Percentiles rank a stretch among this genome's conserved stretches.
These are phyloP conservation scores for Aciculosporium take DNA, from an alignment of 2,329 filamentous ascomycete genomes.

Conservation along the genomic window DNA sequence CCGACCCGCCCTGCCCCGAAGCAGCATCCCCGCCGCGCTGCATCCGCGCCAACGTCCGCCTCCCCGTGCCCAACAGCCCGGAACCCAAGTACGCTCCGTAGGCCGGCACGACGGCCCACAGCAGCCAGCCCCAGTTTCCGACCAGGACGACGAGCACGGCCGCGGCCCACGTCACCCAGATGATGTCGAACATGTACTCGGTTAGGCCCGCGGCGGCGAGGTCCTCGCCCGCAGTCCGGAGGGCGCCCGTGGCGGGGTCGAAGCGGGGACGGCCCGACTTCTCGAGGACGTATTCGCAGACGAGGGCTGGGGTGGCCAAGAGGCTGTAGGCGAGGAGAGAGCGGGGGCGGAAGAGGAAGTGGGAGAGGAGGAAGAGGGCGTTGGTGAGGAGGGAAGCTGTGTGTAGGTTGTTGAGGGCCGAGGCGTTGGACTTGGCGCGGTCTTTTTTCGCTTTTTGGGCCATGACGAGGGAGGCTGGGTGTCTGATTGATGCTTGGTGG, in stretches of 20 bases:
- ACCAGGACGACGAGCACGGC: slow-evolving; percentile 58
- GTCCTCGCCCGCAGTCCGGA: slow-evolving; percentile 73
- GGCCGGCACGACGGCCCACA: slow-evolving; percentile 41
- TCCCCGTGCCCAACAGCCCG: slow-evolving; percentile 38
- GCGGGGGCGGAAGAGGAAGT: slow-evolving; percentile 51
- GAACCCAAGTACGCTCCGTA: slow-evolving; percentile 41
- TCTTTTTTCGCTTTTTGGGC: slow-evolving; percentile 51
- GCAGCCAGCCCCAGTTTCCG: slow-evolving; percentile 59
- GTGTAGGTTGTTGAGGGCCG: slow-evolving; percentile 69
- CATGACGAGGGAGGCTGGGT: no score
- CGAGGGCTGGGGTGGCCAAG: slow-evolving; percentile 58
- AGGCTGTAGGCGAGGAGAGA: slow-evolving; percentile 55
- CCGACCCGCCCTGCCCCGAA: slow-evolving; percentile 14
- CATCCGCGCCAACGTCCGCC: slow-evolving; percentile 36
- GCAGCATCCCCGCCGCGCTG: slow-evolving; percentile 15
- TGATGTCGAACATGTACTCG: slow-evolving; percentile 94
- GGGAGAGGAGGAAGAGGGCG: slow-evolving; percentile 56
- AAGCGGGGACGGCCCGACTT: slow-evolving; percentile 66
- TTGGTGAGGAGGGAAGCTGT: slow-evolving; percentile 61
- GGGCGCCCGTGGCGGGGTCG: slow-evolving; percentile 45
- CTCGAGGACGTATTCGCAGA: slow-evolving; percentile 79
- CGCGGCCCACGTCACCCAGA: slow-evolving; percentile 86
- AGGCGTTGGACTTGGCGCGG: slow-evolving; percentile 62
- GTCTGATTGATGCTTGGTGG: no score
- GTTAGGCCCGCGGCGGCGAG: slow-evolving; percentile 77